Evolutionary conservation across 164 flowering plant genomes (phyloP).

Genomic region (Magnolia sinica): DNA sequence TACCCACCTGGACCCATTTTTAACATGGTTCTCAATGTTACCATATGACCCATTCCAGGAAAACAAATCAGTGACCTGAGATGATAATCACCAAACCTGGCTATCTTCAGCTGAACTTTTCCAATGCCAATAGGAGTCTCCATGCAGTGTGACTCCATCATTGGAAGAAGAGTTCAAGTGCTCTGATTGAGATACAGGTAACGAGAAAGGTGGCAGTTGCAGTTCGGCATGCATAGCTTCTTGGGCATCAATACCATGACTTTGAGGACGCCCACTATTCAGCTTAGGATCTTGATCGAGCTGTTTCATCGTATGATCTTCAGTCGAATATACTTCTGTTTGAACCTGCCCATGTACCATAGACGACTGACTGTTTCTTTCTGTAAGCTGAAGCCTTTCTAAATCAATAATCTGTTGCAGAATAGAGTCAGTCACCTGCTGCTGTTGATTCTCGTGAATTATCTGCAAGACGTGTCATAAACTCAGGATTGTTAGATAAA

Average conservation of each 20-base stretch:
- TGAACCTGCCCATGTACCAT: slow-evolving; percentile 25
- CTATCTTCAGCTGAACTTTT: slow-evolving; percentile 42
- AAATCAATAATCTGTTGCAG: slow-evolving; percentile 63
- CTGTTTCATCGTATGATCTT: slow-evolving; percentile 5
- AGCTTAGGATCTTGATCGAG: slow-evolving; percentile 25
- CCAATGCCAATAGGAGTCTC: slow-evolving; percentile 43
- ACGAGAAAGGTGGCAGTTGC: slow-evolving; percentile 32
- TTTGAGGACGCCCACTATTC: slow-evolving; percentile 17
- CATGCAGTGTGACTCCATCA: slow-evolving; percentile 31
- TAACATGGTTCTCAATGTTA: too few species aligned
- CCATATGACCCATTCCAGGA: not conserved
- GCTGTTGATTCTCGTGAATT: slow-evolving; percentile 13
- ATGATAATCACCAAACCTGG: slow-evolving; percentile 41
- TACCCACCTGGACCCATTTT: too few species aligned
- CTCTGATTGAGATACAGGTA: slow-evolving; percentile 42
- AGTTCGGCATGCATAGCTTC: slow-evolving; percentile 25
- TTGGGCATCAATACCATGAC: slow-evolving; percentile 23
- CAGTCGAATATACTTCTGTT: slow-evolving; percentile 20
- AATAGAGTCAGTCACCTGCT: slow-evolving; percentile 31
- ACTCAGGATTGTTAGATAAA: too few species aligned
- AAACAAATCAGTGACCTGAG: not conserved
- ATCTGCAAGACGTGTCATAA: slow-evolving; percentile 26
- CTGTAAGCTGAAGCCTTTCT: slow-evolving; percentile 50
- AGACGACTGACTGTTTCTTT: slow-evolving; percentile 26
- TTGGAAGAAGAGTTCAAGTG: slow-evolving; percentile 28